Evolutionary conservation across 352 stramenopile genomes (phyloP).

Genomic region (Phytophthora nicotianae): DNA sequence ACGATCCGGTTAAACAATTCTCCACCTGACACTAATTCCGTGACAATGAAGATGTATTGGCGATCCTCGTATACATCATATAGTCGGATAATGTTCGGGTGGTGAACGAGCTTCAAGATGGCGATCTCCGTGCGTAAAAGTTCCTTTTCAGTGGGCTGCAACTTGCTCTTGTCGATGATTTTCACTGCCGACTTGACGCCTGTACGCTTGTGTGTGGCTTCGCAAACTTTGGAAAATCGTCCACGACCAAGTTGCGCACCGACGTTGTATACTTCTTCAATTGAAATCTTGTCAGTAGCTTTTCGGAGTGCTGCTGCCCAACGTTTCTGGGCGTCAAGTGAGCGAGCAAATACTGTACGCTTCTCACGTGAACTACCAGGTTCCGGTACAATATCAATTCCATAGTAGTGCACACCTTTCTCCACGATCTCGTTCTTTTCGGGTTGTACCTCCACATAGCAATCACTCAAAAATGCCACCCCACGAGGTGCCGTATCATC

Average conservation of each 20-base stretch:
- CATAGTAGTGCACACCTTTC: conserved; percentile 85
- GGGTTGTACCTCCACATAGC: conserved; percentile 72
- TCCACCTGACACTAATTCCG: conserved; percentile 95
- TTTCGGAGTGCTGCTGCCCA: conserved; percentile 81
- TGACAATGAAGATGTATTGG: conserved; percentile 97
- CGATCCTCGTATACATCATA: conserved; percentile 93
- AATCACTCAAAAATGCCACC: conserved; percentile 82
- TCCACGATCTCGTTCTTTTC: conserved; percentile 64
- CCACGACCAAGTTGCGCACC: conserved; percentile 87
- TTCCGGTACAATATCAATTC: conserved; percentile 87
- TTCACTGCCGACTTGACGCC: conserved; percentile 89
- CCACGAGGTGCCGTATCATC: conserved; percentile 77
- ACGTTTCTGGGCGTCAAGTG: conserved; percentile 69
- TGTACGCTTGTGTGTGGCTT: conserved; percentile 66
- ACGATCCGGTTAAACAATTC: conserved; percentile 98
- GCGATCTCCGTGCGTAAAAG: conserved; percentile 93
- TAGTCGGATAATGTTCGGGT: conserved; percentile 88
- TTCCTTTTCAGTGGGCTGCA: conserved; percentile 88
- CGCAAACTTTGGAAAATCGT: conserved; percentile 89
- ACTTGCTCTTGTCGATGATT: conserved; percentile 93
- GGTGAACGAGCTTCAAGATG: conserved; percentile 93
- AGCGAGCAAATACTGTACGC: conserved; percentile 85
- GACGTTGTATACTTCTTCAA: conserved; percentile 92
- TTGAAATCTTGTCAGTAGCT: conserved; percentile 87
- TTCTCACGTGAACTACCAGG: conserved; percentile 69